Conservation (phyloP, 331 rosid species). For the Phaseolus coccineus region DNA sequence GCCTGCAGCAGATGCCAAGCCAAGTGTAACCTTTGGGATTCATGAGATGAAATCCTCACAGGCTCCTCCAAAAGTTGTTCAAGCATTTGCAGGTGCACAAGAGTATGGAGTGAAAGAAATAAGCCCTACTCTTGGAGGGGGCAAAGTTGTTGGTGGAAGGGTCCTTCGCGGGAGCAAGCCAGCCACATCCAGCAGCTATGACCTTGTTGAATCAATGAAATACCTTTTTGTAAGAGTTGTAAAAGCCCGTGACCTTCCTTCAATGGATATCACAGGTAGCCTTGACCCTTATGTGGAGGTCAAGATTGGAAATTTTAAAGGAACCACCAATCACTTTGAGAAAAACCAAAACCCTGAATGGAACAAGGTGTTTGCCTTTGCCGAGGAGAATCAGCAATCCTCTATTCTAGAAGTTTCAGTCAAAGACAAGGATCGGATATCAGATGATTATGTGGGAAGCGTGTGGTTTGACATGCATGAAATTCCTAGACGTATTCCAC, state of each 20-base stretch:
- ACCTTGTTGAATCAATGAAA: conserved; percentile 68
- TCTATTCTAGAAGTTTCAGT: conserved; percentile 59
- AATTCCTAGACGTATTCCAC: conserved; percentile 63
- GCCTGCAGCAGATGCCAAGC: conserved; percentile 34
- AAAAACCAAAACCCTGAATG: conserved; percentile 69
- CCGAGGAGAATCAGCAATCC: conserved; percentile 53
- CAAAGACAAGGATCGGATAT: conserved; percentile 60
- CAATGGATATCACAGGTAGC: conserved; percentile 66
- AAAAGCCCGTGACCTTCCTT: conserved; percentile 73
- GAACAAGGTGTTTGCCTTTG: conserved; percentile 68
- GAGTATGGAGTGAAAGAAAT: conserved; percentile 51
- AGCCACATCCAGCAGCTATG: conserved; percentile 62
- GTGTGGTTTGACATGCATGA: conserved; percentile 62
- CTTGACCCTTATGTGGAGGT: conserved; percentile 69
- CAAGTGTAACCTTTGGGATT: conserved; percentile 41
- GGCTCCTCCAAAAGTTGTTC: conserved; percentile 40
- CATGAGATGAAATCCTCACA: conserved; percentile 49
- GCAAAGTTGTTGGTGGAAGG: conserved; percentile 74
- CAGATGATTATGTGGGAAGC: conserved; percentile 65
- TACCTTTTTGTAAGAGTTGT: conserved; percentile 72
- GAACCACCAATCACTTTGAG: conserved; percentile 62
- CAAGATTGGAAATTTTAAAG: conserved; percentile 70
- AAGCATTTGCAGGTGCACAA: conserved; percentile 40
- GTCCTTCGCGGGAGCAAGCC: conserved; percentile 52
- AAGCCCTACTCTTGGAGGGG: conserved; percentile 63